Conservation (phyloP, 306 rosid genomes). For the Rubus idaeus region DNA sequence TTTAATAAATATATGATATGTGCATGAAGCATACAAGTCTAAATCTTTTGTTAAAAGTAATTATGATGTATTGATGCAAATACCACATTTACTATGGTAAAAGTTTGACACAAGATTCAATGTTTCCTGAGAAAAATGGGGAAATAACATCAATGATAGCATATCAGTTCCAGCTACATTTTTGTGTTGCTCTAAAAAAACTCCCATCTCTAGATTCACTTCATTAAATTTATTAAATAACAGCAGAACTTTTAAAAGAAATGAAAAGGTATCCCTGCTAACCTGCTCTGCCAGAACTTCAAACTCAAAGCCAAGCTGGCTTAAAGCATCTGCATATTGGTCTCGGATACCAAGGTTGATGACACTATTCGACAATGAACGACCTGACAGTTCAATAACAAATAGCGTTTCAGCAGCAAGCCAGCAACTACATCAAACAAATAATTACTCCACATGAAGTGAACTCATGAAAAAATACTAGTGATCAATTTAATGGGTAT, state of each 20-base stretch:
- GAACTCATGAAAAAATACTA: background rate
- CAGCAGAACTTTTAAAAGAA: background rate
- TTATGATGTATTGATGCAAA: background rate
- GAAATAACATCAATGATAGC: background rate
- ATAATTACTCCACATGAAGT: background rate
- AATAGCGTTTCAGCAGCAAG: constrained; percentile 8
- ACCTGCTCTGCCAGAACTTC: constrained; percentile 84
- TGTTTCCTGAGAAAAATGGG: background rate
- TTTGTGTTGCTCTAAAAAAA: background rate
- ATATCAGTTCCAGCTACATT: background rate
- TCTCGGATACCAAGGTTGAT: constrained; percentile 74
- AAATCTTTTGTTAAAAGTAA: background rate
- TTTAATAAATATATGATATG: background rate
- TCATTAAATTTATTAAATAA: background rate
- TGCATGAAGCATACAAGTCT: background rate
- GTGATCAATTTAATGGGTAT: background rate
- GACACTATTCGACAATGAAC: constrained; percentile 73
- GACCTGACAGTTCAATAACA: constrained; percentile 49
- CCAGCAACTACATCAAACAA: background rate
- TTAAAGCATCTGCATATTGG: constrained; percentile 71
- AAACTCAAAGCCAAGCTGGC: constrained; percentile 74
- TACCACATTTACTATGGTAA: background rate
- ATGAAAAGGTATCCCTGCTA: background rate
- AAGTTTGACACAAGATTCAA: background rate
- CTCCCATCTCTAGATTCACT: background rate